Evolutionary conservation across 2,329 filamentous ascomycete species (phyloP).

Genomic region (Cytospora chrysosperma): DNA sequence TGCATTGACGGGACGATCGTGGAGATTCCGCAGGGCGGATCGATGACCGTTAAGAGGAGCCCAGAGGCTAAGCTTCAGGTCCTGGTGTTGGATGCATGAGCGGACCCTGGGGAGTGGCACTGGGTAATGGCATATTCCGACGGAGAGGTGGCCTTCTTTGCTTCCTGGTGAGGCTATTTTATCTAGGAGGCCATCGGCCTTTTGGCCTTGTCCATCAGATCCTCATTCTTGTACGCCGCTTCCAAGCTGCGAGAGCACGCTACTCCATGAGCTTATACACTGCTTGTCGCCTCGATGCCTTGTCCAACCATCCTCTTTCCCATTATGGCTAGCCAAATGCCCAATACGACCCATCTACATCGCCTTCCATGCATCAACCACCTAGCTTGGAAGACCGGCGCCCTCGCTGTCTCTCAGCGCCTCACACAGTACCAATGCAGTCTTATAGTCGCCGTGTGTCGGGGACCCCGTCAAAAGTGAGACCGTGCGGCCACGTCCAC

Average conservation of each 20-base stretch:
- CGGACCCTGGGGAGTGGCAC: background rate
- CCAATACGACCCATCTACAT: conserved; percentile 60
- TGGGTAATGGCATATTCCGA: too few species aligned
- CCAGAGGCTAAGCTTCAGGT: conserved; percentile 42
- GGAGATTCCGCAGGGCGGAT: conserved; percentile 66
- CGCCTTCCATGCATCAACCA: conserved; percentile 69
- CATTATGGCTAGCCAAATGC: conserved; percentile 44
- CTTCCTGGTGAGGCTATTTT: background rate
- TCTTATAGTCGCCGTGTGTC: too few species aligned
- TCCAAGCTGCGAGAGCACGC: conserved; percentile 54
- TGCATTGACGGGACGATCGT: conserved; percentile 94
- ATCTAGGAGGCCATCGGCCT: conserved; percentile 37
- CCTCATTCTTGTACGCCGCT: conserved; percentile 67
- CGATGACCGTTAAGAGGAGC: conserved; percentile 63
- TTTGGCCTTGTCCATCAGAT: conserved; percentile 58
- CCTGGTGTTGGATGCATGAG: conserved; percentile 35
- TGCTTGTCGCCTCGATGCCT: too few species aligned
- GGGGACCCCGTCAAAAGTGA: too few species aligned
- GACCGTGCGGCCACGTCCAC: too few species aligned
- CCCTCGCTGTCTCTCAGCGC: too few species aligned
- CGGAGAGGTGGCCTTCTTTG: background rate
- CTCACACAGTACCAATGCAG: too few species aligned
- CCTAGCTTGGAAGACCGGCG: conserved; percentile 80
- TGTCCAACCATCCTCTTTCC: conserved; percentile 46
- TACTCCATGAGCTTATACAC: conserved; percentile 62